Evolutionary conservation across 352 stramenopile genomes (phyloP), one percentile per base, ranked within the genome.

Genomic region (Phytophthora europaea): DNA sequence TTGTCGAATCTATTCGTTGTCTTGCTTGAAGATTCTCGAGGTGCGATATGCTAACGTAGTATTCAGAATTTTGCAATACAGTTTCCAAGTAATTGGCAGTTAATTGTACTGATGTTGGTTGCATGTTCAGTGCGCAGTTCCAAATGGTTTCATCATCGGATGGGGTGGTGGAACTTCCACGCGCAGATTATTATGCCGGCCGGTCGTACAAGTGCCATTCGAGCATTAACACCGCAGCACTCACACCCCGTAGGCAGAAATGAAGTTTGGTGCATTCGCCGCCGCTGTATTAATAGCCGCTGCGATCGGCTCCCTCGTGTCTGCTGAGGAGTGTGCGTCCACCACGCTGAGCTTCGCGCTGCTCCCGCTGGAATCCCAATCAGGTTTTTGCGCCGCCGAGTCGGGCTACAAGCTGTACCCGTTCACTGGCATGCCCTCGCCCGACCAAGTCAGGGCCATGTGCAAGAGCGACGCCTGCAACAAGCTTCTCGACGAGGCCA

Each of bases 361-460:
- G 33, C 73, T 83, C 22, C 76, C 76, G 8, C 70, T 83, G 54
- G 61, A 78, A 23, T 68, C 71, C 43, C 56, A 75, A 38, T 76
- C 72, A 57, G 65, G 54, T 34, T 26, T 66, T 10, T 84, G 77
- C 57, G 53, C 61, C 18, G 55, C 47, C 34, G 66, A 77, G 6
- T 79, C 73, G 31, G 67, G 52, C 15, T 84, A 80, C 77, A 80
- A 79, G 31, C 60, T 84, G 26, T 80, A 75, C 38, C 74, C 77
- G 31, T 81, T 80, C 66, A 70, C 63, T 18, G 73, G 74, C 5
- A 76, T 84, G 70, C 77, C 77, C n/a, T 64, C 62, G 28, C n/a
- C 50, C 9, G 57, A 74, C 5, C 62, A 84, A 70, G 31, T 72
- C 15, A 63, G 61, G 28, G 53, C 33, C 45, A 79, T 81, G 59